Base-by-base conservation (phyloP, 805 yeast species). In the Kuraishia hungarica region DNA sequence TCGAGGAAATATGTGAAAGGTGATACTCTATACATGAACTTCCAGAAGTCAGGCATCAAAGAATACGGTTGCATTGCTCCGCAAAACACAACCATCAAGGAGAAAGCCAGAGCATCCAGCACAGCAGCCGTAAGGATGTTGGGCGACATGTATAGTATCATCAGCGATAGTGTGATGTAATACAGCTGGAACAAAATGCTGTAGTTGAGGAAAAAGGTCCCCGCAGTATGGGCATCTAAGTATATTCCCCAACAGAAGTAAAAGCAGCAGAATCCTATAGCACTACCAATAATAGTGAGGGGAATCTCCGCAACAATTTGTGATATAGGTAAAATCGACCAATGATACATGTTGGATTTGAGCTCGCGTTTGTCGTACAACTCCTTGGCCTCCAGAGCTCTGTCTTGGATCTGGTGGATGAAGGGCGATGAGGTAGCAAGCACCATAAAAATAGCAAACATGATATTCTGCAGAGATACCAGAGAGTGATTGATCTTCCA, bases 291-390 rank as follows among this genome's bases (percentile, higher is more conserved):
- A 39, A 76, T 60, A 55, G 77, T 77, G 69, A 82, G 87, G 1
- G 91, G 90, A 21, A 84, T 61, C 65, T 87, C 93, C 57, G 75
- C 75, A 20, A 81, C 48, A 58, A 73, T 73, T 61, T 83, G 84
- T 5, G 85, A 67, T 20, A 84, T 52, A 51, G 84, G 63, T 67
- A 87, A 67, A 48, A 78, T 67, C 26, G 82, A 73, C 92, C 92
- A 87, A 62, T 84, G 86, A 72, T 82, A 87, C 48, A 88, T 87
- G 63, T 85, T 86, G 3, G 89, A 83, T 56, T 83, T 78, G 21
- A 82, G 75, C 64, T 87, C 93, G 63, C 93, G 77, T 15, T 80
- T 87, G 67, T 86, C 92, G 63, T 71, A 87, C 48, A 86, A 66
- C 55, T 82, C 86, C 62, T 91, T 77, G 21, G 83, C 74, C 20